Evolutionary conservation across 352 stramenopile species (phyloP).

Genomic region (Pythium insidiosum): DNA sequence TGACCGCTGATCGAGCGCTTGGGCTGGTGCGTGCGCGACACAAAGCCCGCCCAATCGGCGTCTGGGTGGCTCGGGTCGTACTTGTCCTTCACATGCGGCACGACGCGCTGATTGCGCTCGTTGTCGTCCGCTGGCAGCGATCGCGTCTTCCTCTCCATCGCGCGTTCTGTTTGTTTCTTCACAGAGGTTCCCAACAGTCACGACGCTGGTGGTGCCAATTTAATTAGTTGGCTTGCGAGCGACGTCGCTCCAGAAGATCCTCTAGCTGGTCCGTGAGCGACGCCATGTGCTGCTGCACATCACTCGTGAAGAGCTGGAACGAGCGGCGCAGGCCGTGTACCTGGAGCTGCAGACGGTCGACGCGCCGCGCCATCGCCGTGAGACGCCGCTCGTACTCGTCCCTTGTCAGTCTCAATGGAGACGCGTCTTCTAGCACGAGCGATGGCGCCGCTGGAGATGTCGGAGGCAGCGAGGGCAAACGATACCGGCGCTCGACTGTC

Average conservation of each 20-base stretch:
- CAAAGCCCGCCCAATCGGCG: conserved; percentile 64
- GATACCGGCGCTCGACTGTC: too few relatives aligned
- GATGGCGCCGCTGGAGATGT: too few relatives aligned
- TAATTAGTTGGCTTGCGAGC: too few relatives aligned
- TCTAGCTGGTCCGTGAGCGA: conserved; percentile 40
- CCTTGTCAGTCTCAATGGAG: conserved; percentile 2
- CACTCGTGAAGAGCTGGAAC: conserved; percentile 45
- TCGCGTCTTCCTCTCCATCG: too few relatives aligned
- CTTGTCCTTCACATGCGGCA: conserved; percentile 53
- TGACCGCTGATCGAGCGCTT: conserved; percentile 9
- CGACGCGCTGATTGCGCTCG: conserved; percentile 4
- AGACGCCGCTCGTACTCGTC: conserved; percentile 24
- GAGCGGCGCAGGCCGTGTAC: conserved; percentile 41
- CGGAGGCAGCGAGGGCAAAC: too few relatives aligned
- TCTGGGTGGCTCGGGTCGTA: conserved; percentile 69
- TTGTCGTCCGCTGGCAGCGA: too few relatives aligned
- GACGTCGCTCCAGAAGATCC: conserved; percentile 1
- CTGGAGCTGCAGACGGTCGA: conserved; percentile 26
- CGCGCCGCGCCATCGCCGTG: conserved; percentile 16
- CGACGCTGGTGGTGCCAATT: too few relatives aligned
- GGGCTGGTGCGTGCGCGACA: conserved; percentile 65
- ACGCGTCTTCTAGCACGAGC: too few relatives aligned
- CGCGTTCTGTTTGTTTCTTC: too few relatives aligned
- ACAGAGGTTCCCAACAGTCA: too few relatives aligned
- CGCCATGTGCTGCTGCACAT: conserved; percentile 46